Evolutionary conservation across 495 filamentous ascomycete species (phyloP).

Genomic region (Bacidia gigantensis): DNA sequence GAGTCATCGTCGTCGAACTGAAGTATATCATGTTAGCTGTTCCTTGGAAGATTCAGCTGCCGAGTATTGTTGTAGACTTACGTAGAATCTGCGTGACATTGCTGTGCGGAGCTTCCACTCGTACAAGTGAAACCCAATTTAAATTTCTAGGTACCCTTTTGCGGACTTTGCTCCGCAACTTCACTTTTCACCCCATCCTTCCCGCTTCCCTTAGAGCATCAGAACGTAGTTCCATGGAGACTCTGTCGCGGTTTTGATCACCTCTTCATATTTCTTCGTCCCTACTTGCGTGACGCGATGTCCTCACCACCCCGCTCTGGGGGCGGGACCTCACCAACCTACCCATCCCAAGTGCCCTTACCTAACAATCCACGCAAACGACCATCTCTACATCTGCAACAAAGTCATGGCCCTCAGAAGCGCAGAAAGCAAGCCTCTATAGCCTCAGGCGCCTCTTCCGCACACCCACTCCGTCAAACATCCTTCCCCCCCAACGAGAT

Average conservation of each 20-base stretch:
- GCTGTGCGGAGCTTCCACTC: background rate
- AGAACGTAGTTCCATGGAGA: too few species aligned
- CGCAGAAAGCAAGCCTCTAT: slow-evolving; percentile 48
- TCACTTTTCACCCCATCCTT: background rate
- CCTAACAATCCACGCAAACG: slow-evolving; percentile 47
- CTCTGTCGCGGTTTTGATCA: too few species aligned
- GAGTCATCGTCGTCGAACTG: slow-evolving; percentile 36
- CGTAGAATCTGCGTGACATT: slow-evolving; percentile 19
- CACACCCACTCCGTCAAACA: slow-evolving; percentile 76
- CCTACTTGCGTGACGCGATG: too few species aligned
- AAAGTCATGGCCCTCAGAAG: slow-evolving; percentile 31
- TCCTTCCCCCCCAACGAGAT: slow-evolving; percentile 60
- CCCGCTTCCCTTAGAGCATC: too few species aligned
- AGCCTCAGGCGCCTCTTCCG: slow-evolving; percentile 31
- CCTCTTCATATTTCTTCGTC: too few species aligned
- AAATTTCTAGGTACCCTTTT: background rate
- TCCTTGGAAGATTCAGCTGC: background rate
- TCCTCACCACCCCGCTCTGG: slow-evolving; percentile 43
- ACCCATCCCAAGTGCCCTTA: slow-evolving; percentile 32
- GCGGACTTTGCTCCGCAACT: background rate
- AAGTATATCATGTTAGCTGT: slow-evolving; percentile 5
- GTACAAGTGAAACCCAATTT: background rate
- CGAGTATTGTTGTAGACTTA: slow-evolving; percentile 9
- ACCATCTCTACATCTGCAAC: slow-evolving; percentile 32
- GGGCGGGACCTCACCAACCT: slow-evolving; percentile 38